Evolutionary conservation across 306 rosid species (phyloP), one percentile per base, ranked within the genome.

Genomic region (Trifolium repens): DNA sequence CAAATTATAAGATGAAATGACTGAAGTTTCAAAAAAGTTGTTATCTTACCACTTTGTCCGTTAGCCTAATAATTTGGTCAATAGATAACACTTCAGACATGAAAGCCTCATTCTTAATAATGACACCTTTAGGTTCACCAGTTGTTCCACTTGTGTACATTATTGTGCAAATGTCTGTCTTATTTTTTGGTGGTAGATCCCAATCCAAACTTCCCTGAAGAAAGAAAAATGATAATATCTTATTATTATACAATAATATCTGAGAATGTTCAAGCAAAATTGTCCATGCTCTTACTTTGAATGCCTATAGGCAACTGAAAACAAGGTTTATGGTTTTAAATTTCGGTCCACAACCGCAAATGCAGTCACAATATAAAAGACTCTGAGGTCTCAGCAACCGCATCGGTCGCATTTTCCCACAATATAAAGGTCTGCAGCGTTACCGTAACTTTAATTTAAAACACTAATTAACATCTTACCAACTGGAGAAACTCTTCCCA

Each of bases 101-200:
- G 77, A 91, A 71, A 74, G 98, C 96, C 59, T 78, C 89, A 49
- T 91, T 94, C 60, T 74, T 83, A 71, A 94, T 86, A 30, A 90
- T 80, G 12, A 91, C 98, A 64, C 98, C 96, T 83, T 94, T 91
- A 15, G 98, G 97, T 62, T 91, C 98, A 62, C 96, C 97, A 0
- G 98, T 94, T 17, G 97, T 94, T 85, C 98, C 98, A 85, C 98
- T 94, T 49, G 98, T 94, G 75, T 94, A 91, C 97, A 94, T 94
- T 80, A 94, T 86, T 52, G 96, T 90, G 89, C 96, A 89, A 70
- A 89, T 80, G 62, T 88, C 85, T 3, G 72, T 84, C 79, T 80
- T 91, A 77, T 68, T 87, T 79, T 91, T 91, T 61, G 79, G 61
- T 78, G 98, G 97, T 39, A 90, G 82, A 78, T 90, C 93, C 37